phyloP scores from a whole-genome alignment of 2,329 filamentous ascomycete species.

The Alternaria burnsii region DNA sequence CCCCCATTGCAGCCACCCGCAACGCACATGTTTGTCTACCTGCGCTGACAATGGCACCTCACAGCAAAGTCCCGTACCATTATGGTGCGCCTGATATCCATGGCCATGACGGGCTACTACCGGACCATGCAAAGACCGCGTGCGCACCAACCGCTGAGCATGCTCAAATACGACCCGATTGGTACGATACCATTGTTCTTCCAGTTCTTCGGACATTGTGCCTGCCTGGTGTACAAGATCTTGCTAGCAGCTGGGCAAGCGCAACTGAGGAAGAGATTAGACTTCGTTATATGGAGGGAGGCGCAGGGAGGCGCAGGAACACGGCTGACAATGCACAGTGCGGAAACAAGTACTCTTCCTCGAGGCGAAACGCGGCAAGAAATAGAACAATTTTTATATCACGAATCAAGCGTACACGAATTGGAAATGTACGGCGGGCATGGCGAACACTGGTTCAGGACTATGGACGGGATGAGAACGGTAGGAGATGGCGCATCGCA shows the following conservation, averaged over 20 bases:
- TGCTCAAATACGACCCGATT: slow-evolving; percentile 99
- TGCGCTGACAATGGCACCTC: slow-evolving; percentile 25
- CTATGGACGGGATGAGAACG: not conserved
- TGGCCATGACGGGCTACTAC: slow-evolving; percentile 99
- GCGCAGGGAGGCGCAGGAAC: not conserved
- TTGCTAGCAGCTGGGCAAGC: not conserved
- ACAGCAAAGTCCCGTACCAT: slow-evolving; percentile 90
- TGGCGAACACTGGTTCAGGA: not conserved
- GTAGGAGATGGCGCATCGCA: not conserved
- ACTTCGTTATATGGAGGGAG: not conserved
- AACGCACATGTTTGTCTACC: not conserved
- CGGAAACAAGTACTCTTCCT: slow-evolving; percentile 96
- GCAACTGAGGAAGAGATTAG: not conserved
- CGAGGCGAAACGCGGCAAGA: slow-evolving; percentile 84
- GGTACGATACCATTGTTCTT: slow-evolving; percentile 63
- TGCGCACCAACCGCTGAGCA: slow-evolving; percentile 83
- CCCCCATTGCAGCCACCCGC: not conserved
- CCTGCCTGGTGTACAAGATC: not conserved
- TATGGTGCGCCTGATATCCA: slow-evolving; percentile 91
- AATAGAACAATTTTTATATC: slow-evolving; percentile 19
- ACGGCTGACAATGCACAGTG: slow-evolving; percentile 63
- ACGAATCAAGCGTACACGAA: slow-evolving; percentile 7
- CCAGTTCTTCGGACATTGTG: too few relatives aligned
- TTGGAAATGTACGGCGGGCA: not conserved
- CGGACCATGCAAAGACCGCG: slow-evolving; percentile 88